A percentile compares a stretch with the other conserved stretches of the same genome.
Conservation (phyloP, 768 basidiomycete genomes). For the Gymnopilus dilepis region DNA sequence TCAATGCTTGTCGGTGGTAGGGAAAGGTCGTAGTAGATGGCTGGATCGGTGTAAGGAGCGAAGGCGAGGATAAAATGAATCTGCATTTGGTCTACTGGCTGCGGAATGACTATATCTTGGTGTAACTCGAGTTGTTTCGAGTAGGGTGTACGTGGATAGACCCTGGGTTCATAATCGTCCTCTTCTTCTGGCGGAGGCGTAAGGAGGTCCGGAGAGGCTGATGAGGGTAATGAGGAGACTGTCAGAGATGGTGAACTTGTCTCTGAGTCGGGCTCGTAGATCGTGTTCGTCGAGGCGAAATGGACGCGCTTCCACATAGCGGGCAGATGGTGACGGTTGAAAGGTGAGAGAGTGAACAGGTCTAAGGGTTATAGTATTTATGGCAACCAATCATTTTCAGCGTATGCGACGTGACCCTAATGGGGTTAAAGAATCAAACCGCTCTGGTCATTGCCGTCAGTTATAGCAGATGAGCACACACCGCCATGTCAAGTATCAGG, state of each 20-base stretch:
- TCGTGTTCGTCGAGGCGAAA: slow-evolving; percentile 43
- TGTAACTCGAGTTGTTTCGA: slow-evolving; percentile 28
- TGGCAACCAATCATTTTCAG: slow-evolving; percentile 28
- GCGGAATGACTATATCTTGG: slow-evolving; percentile 27
- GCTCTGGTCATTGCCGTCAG: slow-evolving; percentile 13
- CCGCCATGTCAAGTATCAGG: background rate
- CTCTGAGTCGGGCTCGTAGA: slow-evolving; percentile 39
- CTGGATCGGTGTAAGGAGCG: slow-evolving; percentile 36
- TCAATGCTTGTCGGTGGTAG: slow-evolving; percentile 34
- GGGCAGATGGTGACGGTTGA: slow-evolving; percentile 17
- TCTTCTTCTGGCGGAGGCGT: slow-evolving; percentile 40
- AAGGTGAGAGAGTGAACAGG: slow-evolving; percentile 26
- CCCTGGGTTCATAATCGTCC: slow-evolving; percentile 26
- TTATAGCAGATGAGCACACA: slow-evolving; percentile 6
- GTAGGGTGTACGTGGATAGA: slow-evolving; percentile 38
- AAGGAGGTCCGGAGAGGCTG: slow-evolving; percentile 39
- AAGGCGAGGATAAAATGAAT: slow-evolving; percentile 50
- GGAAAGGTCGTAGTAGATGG: slow-evolving; percentile 45
- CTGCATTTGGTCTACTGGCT: slow-evolving; percentile 37
- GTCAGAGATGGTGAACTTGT: slow-evolving; percentile 46
- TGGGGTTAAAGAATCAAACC: slow-evolving; percentile 14
- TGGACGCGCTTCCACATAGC: slow-evolving; percentile 46
- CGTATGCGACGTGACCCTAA: slow-evolving; percentile 12
- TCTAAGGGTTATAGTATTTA: slow-evolving; percentile 35
- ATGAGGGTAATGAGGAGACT: slow-evolving; percentile 40